Conservation (phyloP, 805 yeast genomes). For the Hanseniaspora singularis region DNA sequence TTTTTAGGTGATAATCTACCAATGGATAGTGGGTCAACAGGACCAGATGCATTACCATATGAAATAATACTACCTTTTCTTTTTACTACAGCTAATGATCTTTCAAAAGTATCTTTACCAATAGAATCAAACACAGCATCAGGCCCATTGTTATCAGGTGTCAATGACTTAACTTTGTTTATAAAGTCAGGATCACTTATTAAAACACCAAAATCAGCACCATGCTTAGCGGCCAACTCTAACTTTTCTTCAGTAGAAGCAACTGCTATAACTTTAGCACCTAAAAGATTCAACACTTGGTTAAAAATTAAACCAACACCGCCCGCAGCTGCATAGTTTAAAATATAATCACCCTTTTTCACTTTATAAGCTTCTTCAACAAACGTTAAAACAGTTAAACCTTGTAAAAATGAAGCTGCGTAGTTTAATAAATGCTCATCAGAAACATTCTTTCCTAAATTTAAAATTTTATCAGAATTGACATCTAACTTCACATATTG, state of each 20-base stretch:
- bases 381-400: slow-evolving; percentile 68
- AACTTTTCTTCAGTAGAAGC: slow-evolving; percentile 71
- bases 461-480: slow-evolving; percentile 31
- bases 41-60: slow-evolving; percentile 80
- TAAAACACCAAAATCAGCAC: slow-evolving; percentile 66
- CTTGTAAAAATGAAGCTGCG: slow-evolving; percentile 58
- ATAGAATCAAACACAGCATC: slow-evolving; percentile 59
- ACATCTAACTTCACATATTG: slow-evolving; percentile 49
- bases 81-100: slow-evolving; percentile 47
- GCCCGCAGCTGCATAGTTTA: slow-evolving; percentile 92
- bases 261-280: slow-evolving; percentile 75
- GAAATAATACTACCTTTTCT: slow-evolving; percentile 65
- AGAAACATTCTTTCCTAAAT: slow-evolving; percentile 35
- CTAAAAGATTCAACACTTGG: slow-evolving; percentile 50
- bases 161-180: slow-evolving; percentile 45
- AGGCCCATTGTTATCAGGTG: slow-evolving; percentile 49
- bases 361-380: slow-evolving; percentile 54
- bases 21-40: slow-evolving; percentile 56
- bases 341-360: slow-evolving; percentile 54
- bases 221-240: slow-evolving; percentile 49
- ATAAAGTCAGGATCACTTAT: slow-evolving; percentile 42
- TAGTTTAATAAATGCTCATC: slow-evolving; percentile 42
- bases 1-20: slow-evolving; percentile 47
- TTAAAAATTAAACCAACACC: slow-evolving; percentile 70
- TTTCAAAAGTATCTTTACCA: slow-evolving; percentile 66